Evolutionary conservation across 2,329 filamentous ascomycete species (phyloP), one percentile per base, ranked within the genome.

Genomic region (Sporothrix humicola): DNA sequence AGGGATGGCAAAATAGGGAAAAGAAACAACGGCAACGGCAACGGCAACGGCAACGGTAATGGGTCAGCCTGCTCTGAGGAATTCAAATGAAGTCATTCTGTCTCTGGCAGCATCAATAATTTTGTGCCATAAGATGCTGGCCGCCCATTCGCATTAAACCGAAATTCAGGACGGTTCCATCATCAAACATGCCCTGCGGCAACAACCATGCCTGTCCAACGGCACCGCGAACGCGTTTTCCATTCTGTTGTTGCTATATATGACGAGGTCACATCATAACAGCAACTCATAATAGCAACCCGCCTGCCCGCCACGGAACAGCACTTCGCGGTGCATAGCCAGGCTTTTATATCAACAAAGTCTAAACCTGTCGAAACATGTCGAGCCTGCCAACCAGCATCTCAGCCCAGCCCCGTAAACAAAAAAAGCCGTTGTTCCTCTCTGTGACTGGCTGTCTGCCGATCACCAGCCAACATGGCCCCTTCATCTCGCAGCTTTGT

Each of bases 281-380:
- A 26, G 23, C 23, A 26, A 26, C 23, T 26, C 23, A 26, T 26
- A 26, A 26, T 26, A 26, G 23, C 23, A 26, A 26, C 46, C 63
- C 9, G 37, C 37, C 23, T 1, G 3, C 46, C 63, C 9, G 37
- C 37, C 59, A 56, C 20, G 56, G 31, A 63, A 63, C 31, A n/a
- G 31, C 59, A n/a, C 31, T 7, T 42, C 46, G 26, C 37, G 12
- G 68, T 65, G 42, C n/a, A 69, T 70, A 70, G 20, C 68, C 20
- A 46, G 37, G 9, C 61, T 66, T 56, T 58, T 58, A 58, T 58
- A 58, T 58, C 68, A 70, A 70, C 68, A 70, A 70, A 69, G 31
- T 10, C 17, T 10, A 17, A 37, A 17, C 31, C 58, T 20, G 58
- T 37, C 31, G 42, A 63, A 42, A 42, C 17, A 20, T 44, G 31